Evolutionary conservation across 805 yeast species (phyloP).

Genomic region (Metschnikowia cerradonensis): DNA sequence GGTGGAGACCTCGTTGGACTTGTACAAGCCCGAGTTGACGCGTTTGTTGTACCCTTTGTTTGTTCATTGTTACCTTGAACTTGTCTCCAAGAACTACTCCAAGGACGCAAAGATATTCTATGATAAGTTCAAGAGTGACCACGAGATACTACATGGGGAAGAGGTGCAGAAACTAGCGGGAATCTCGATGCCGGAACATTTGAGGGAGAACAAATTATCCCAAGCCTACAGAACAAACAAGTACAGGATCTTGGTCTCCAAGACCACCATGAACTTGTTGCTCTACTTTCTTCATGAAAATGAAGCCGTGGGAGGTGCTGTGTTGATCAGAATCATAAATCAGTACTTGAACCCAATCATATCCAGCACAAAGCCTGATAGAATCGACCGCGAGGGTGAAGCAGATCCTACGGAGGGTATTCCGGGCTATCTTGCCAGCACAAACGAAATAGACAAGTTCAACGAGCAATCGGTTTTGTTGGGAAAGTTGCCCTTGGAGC

Average conservation of each 20-base stretch:
- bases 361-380: conserved; percentile 36
- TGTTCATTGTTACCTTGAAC: conserved; percentile 79
- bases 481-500: conserved; percentile 82
- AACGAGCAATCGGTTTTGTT: conserved; percentile 72
- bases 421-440: conserved; percentile 40
- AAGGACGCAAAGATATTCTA: conserved; percentile 69
- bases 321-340: conserved; percentile 80
- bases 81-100: conserved; percentile 60
- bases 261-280: conserved; percentile 79
- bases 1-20: conserved; percentile 87
- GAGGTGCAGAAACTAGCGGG: conserved; percentile 73
- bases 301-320: conserved; percentile 87
- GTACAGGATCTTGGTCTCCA: conserved; percentile 71
- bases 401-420: conserved; percentile 51
- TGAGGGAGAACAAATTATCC: conserved; percentile 79
- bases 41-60: conserved; percentile 89
- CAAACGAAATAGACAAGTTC: conserved; percentile 52
- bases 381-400: conserved; percentile 41
- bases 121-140: conserved; percentile 70
- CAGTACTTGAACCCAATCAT: conserved; percentile 65
- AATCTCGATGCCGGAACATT: conserved; percentile 73
- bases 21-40: conserved; percentile 83
- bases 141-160: conserved; percentile 66
- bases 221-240: conserved; percentile 67
- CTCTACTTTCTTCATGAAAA: conserved; percentile 86